Evolutionary conservation across 768 basidiomycete species (phyloP), one percentile per base, ranked within the genome.

Genomic region (Pisolithus orientalis): DNA sequence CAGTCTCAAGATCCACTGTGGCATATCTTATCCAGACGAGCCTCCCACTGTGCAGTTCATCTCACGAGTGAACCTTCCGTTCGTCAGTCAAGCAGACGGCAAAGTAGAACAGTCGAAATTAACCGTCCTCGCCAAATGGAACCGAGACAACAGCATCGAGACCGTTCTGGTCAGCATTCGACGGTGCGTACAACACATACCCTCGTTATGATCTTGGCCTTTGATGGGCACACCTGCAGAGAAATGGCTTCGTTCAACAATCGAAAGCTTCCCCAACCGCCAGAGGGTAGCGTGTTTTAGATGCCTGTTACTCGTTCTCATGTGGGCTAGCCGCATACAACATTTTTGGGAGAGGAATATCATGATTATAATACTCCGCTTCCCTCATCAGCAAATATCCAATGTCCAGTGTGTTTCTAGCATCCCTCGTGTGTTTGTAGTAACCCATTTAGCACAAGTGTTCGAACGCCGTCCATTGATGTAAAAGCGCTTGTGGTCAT

Each of bases 231-330:
- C 39, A 0, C 55, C 21, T 13, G 9, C 59, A 97, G 94, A 73
- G 94, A 96, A 69, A 98, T 99, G 96, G 93, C 86, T 2, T 82
- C 88, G 45, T 84, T 88, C 63, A 80, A 80, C 55, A 99, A 98
- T 69, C 76, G 93, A 59, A 98, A 98, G 73, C 78, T 94, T 37
- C 90, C 93, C 32, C 96, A 99, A 71, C 96, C 96, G 3, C 82
- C 87, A 16, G 96, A 99, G 66, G 93, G 93, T 56, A 83, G 78
- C 55, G 79, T 64, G 43, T 90, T 90, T 70, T 85, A 63, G 63
- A 47, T 25, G 42, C 25, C 17, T 43, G 21, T 21, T 21, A 34
- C 34, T 34, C 34, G 34, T 34, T 11, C 34, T 34, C 13, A 10
- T 32, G 14, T 43, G 25, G 21, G 14, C n/a, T 42, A 28, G 44